Conservation (phyloP, 768 basidiomycete species). For the Mycena sanguinolenta region DNA sequence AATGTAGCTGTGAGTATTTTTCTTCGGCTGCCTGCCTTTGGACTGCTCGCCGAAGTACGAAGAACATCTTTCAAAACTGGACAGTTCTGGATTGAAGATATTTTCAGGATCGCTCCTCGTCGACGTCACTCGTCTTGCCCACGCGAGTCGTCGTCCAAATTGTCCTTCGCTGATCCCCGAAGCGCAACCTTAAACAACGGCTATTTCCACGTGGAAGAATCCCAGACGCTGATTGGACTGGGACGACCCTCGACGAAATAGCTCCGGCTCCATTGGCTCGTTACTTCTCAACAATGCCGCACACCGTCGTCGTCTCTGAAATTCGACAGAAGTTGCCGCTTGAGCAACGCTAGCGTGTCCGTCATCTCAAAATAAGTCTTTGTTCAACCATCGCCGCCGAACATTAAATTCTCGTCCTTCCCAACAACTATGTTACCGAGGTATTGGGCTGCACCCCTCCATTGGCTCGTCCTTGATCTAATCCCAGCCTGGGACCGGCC, state of each 20-base stretch:
- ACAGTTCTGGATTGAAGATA: background rate
- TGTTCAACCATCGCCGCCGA: background rate
- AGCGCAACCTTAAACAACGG: background rate
- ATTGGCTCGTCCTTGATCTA: constrained; percentile 3
- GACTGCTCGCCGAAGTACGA: background rate
- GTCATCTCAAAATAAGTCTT: background rate
- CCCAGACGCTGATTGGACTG: constrained; percentile 25
- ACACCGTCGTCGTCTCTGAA: constrained; percentile 10
- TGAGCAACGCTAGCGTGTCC: background rate
- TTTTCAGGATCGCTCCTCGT: background rate
- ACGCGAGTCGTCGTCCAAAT: background rate
- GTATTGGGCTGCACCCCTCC: background rate
- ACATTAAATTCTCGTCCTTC: background rate
- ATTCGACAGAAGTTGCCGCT: constrained; percentile 2
- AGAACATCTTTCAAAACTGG: background rate
- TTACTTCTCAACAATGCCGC: background rate
- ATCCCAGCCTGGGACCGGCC: background rate
- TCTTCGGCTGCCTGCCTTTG: too few species aligned
- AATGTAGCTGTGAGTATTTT: background rate
- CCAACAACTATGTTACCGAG: constrained; percentile 20
- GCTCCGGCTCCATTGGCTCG: constrained; percentile 19
- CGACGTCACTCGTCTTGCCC: constrained; percentile 11
- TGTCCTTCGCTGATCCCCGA: constrained; percentile 24
- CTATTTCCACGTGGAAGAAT: constrained; percentile 31
- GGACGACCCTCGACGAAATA: constrained; percentile 9